Conservation (phyloP, 805 yeast species). For the Lachancea fermentati region DNA sequence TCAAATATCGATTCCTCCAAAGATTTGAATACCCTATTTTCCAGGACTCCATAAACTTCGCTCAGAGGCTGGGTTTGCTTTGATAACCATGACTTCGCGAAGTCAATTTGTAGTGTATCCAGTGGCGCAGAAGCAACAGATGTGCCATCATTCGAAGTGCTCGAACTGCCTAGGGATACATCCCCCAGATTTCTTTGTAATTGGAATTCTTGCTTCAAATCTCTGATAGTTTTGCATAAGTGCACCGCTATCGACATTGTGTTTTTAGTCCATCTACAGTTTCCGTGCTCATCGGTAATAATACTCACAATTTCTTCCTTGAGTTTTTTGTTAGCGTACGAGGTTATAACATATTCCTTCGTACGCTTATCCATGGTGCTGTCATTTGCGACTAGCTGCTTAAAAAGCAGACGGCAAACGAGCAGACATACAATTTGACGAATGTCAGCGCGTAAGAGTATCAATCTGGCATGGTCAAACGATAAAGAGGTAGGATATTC, state of each 20-base stretch:
- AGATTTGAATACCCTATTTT: conserved; percentile 53
- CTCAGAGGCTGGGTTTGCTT: conserved; percentile 83
- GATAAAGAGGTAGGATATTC: conserved; percentile 81
- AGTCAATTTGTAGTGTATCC: conserved; percentile 35
- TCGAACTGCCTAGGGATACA: conserved; percentile 6
- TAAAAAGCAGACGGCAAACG: conserved; percentile 65
- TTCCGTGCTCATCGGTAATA: conserved; percentile 79
- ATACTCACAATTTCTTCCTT: conserved; percentile 72
- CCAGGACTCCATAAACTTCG: conserved; percentile 70
- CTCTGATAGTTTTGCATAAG: conserved; percentile 28
- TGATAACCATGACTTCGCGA: conserved; percentile 72
- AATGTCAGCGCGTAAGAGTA: conserved; percentile 75
- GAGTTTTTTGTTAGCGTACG: conserved; percentile 40
- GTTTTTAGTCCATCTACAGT: conserved; percentile 86
- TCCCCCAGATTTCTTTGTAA: conserved; percentile 13
- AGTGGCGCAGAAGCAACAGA: conserved; percentile 11
- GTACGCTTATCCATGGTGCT: conserved; percentile 27
- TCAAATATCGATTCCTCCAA: conserved; percentile 36
- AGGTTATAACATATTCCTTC: conserved; percentile 32
- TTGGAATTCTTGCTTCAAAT: conserved; percentile 23
- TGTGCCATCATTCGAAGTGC: conserved; percentile 30
- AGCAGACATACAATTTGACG: conserved; percentile 78
- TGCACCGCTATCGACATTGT: conserved; percentile 65
- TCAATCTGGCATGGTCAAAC: conserved; percentile 77
- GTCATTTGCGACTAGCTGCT: conserved; percentile 50